These are phyloP conservation scores for Fraxinus dipetala DNA, from an alignment of 305 asterid species.

Conservation along the genomic window DNA sequence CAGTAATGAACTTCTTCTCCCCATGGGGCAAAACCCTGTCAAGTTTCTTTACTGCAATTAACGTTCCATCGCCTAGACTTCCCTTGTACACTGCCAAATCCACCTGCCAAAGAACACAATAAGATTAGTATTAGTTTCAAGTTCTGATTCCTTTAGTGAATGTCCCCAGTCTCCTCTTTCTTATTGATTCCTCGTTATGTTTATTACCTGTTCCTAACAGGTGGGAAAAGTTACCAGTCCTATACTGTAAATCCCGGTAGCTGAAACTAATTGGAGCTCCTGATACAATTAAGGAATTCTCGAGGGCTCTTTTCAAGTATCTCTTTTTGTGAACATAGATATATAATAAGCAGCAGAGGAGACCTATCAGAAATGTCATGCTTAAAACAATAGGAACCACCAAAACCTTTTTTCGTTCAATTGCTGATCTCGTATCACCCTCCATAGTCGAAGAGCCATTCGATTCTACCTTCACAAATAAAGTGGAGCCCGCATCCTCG, in stretches of 20 bases:
- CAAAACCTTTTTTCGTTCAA: conserved; percentile 45
- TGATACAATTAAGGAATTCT: conserved; percentile 54
- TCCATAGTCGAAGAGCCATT: conserved; percentile 29
- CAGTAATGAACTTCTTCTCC: conserved; percentile 68
- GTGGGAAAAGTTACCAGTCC: conserved; percentile 58
- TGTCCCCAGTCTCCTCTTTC: background rate
- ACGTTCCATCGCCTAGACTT: conserved; percentile 59
- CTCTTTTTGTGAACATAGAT: conserved; percentile 47
- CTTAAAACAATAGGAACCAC: conserved; percentile 72
- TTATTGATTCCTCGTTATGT: background rate
- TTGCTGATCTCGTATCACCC: conserved; percentile 21
- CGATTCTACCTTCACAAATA: conserved; percentile 64
- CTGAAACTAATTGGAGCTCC: conserved; percentile 69
- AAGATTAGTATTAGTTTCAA: background rate
- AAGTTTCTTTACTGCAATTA: conserved; percentile 73
- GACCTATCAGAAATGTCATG: conserved; percentile 50
- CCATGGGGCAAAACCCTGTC: conserved; percentile 82
- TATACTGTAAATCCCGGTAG: conserved; percentile 60
- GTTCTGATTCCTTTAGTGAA: background rate
- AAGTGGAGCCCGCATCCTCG: conserved; percentile 68
- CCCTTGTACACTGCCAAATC: conserved; percentile 87
- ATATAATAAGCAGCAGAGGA: conserved; percentile 57
- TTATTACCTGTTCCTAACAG: conserved; percentile 73
- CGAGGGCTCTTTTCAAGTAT: conserved; percentile 54
- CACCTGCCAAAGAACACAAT: conserved; percentile 48